Evolutionary conservation across 306 rosid species (phyloP).

Genomic region (Glycyrrhiza uralensis): DNA sequence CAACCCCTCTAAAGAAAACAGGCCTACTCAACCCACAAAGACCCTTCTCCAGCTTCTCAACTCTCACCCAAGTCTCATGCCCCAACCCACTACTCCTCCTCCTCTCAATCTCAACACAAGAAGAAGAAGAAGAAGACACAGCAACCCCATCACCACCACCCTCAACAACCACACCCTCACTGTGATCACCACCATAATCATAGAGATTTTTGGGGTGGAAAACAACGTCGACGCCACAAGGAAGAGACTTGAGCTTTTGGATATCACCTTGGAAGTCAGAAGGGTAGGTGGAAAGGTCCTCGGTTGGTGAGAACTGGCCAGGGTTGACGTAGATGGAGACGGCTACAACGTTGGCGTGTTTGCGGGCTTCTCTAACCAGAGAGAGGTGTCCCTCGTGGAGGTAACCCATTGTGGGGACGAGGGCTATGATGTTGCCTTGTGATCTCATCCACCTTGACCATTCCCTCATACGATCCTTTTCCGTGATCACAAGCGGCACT

Average conservation of each 20-base stretch:
- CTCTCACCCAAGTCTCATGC: conserved; percentile 87
- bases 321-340: conserved; percentile 91
- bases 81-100: conserved; percentile 48
- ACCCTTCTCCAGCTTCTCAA: conserved; percentile 69
- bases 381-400: conserved; percentile 85
- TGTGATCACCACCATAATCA: conserved; percentile 32
- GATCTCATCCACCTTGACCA: conserved; percentile 85
- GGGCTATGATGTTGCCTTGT: conserved; percentile 52
- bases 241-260: conserved; percentile 48
- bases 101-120: conserved; percentile 80
- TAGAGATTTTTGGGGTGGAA: conserved; percentile 69
- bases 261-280: conserved; percentile 76
- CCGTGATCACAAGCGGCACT: conserved; percentile 48
- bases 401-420: conserved; percentile 93
- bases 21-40: conserved; percentile 89
- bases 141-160: conserved; percentile 13
- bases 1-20: conserved; percentile 83
- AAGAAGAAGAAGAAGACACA: too few species aligned
- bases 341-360: conserved; percentile 42
- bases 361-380: conserved; percentile 55
- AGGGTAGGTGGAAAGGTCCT: conserved; percentile 86
- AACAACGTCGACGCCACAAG: conserved; percentile 73
- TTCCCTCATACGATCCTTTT: conserved; percentile 56
- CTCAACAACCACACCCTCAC: not conserved
- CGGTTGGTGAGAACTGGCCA: conserved; percentile 79